phyloP scores from a whole-genome alignment of 2,329 filamentous ascomycete species.

The Lachnellula arida region DNA sequence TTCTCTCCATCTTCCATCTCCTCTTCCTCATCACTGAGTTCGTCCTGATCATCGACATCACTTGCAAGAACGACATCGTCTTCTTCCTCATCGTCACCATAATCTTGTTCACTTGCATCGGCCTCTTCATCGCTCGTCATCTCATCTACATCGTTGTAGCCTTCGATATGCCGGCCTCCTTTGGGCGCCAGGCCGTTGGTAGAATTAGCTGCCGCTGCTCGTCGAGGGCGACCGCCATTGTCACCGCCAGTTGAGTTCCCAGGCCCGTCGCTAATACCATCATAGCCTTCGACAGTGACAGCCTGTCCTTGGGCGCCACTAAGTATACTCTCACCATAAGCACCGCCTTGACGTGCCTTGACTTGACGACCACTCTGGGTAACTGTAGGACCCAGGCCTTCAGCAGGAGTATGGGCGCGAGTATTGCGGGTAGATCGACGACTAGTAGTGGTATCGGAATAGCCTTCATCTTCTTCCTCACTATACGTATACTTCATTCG shows the following conservation, averaged over 20 bases:
- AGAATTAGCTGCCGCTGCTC: constrained; percentile 27
- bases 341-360: constrained; percentile 52
- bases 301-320: constrained; percentile 37
- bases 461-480: constrained; percentile 72
- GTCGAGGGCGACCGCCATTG: constrained; percentile 37
- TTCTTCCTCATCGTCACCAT: constrained; percentile 69
- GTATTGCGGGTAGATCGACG: constrained; percentile 73
- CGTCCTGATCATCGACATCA: constrained; percentile 53
- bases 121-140: constrained; percentile 57
- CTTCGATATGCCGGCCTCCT: constrained; percentile 43
- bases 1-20: constrained; percentile 49
- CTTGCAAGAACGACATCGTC: constrained; percentile 59
- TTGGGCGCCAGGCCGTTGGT: constrained; percentile 33
- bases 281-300: constrained; percentile 34
- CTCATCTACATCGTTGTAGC: constrained; percentile 56
- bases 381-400: constrained; percentile 56
- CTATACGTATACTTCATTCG: constrained; percentile 95
- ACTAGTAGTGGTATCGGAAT: constrained; percentile 54
- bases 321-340: constrained; percentile 51
- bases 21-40: constrained; percentile 39
- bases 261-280: constrained; percentile 42
- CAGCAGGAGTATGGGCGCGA: constrained; percentile 66
- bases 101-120: constrained; percentile 68
- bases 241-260: constrained; percentile 32
- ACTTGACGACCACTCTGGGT: constrained; percentile 89